These are phyloP conservation scores for Gymnopilus junonius DNA, from an alignment of 768 basidiomycete genomes.

Conservation along the genomic window DNA sequence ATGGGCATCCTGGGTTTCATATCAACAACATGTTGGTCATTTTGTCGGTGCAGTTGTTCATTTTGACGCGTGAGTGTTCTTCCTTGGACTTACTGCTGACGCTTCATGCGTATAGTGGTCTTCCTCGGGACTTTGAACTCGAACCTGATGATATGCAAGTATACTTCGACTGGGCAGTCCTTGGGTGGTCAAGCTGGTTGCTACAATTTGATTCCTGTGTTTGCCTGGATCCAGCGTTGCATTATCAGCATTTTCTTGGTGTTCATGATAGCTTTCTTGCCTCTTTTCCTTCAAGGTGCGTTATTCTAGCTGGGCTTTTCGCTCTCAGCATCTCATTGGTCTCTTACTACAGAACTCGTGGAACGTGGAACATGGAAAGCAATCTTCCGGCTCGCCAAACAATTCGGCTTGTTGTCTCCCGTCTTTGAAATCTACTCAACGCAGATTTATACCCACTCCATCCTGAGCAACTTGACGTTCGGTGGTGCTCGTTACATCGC, in stretches of 20 bases:
- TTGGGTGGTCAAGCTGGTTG: slow-evolving; percentile 84
- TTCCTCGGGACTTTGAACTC: slow-evolving; percentile 92
- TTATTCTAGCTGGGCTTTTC: neutral
- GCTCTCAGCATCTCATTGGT: slow-evolving; percentile 8
- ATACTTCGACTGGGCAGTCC: slow-evolving; percentile 71
- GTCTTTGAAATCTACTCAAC: slow-evolving; percentile 98
- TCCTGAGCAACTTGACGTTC: slow-evolving; percentile 95
- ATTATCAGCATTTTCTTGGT: too few species aligned
- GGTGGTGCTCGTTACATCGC: too few species aligned
- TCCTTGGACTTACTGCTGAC: neutral
- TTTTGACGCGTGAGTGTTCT: slow-evolving; percentile 77
- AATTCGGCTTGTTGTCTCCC: slow-evolving; percentile 92
- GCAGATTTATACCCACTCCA: slow-evolving; percentile 97
- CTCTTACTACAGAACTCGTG: slow-evolving; percentile 70
- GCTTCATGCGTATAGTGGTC: slow-evolving; percentile 61
- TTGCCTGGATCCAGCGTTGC: slow-evolving; percentile 93
- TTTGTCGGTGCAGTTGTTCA: slow-evolving; percentile 93
- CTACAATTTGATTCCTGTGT: slow-evolving; percentile 94
- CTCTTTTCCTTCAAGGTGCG: slow-evolving; percentile 92
- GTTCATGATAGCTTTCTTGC: slow-evolving; percentile 95
- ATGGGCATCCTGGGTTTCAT: slow-evolving; percentile 99
- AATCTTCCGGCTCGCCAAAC: slow-evolving; percentile 90
- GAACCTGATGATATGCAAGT: slow-evolving; percentile 78
- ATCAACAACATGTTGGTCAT: slow-evolving; percentile 99
- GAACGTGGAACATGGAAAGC: slow-evolving; percentile 82